phyloP scores from a whole-genome alignment of 495 filamentous ascomycete species.

The Tuber borchii region DNA sequence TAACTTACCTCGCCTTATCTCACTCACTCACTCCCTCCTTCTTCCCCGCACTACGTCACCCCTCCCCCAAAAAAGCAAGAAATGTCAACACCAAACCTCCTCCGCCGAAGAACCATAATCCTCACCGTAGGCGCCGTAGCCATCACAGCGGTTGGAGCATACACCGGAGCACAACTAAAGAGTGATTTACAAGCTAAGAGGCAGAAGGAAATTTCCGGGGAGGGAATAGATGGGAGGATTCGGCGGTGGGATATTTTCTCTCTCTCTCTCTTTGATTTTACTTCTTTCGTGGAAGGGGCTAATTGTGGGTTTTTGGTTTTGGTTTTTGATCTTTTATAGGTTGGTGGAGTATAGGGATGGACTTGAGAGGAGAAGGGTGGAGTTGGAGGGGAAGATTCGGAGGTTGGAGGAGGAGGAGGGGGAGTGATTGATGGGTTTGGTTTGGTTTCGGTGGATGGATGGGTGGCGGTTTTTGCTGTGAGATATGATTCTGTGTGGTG shows the following conservation, averaged over 20 bases:
- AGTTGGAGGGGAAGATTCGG: constrained; percentile 32
- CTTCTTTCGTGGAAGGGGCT: no score
- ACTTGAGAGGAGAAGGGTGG: constrained; percentile 21
- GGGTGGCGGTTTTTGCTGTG: no score
- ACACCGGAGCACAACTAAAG: constrained; percentile 35
- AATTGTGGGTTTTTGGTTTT: background rate
- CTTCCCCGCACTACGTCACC: background rate
- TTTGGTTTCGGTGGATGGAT: background rate
- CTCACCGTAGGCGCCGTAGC: constrained; percentile 27
- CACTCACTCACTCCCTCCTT: no score
- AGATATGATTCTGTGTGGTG: no score
- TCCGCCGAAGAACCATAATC: constrained; percentile 29
- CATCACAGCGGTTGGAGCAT: constrained; percentile 36
- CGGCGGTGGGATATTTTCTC: constrained; percentile 18
- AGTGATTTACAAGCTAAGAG: constrained; percentile 21
- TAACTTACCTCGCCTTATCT: background rate
- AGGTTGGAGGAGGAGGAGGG: constrained; percentile 10
- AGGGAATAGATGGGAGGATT: constrained; percentile 27
- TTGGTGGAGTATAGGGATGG: constrained; percentile 30
- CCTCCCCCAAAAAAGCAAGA: no score
- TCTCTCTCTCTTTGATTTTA: background rate
- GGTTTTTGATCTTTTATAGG: constrained; percentile 17
- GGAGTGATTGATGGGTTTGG: background rate
- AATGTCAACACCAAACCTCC: constrained; percentile 26
- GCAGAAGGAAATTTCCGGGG: constrained; percentile 4